Evolutionary conservation across 345 rosid species (phyloP).

Genomic region (Leavenworthia alabamica): DNA sequence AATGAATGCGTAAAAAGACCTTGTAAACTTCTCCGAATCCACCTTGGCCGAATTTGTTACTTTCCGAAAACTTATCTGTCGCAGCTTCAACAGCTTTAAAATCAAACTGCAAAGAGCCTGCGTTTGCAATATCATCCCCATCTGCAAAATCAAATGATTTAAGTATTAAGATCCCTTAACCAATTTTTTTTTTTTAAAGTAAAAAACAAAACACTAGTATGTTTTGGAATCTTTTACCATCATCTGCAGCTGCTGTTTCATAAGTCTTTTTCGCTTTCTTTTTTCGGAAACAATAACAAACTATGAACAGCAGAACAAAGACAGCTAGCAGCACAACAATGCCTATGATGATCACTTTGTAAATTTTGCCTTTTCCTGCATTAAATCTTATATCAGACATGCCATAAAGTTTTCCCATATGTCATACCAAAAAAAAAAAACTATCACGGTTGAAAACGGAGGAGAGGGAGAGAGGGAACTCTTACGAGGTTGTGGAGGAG

Average conservation of each 20-base stretch:
- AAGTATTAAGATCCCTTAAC: background rate
- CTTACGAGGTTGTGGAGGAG: background rate
- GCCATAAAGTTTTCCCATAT: background rate
- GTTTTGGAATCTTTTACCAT: background rate
- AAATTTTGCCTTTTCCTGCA: constrained; percentile 20
- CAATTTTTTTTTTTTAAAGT: background rate
- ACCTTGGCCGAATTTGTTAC: background rate
- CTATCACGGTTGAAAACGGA: no score
- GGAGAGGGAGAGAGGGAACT: background rate
- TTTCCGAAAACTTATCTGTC: constrained; percentile 4
- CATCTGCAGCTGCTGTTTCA: background rate
- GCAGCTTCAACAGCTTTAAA: constrained; percentile 37
- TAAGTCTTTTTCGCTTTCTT: background rate
- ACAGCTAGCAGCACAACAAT: constrained; percentile 23
- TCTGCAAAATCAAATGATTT: constrained; percentile 17
- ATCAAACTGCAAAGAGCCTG: constrained; percentile 44
- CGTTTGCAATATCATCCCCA: constrained; percentile 26
- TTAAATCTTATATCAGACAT: background rate
- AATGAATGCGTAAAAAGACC: background rate
- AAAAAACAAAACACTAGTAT: background rate
- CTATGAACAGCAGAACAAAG: background rate
- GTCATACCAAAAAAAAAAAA: background rate
- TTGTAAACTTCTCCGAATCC: background rate
- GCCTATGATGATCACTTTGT: constrained; percentile 23
- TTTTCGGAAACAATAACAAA: background rate